phyloP scores from a whole-genome alignment of 2,329 filamentous ascomycete species.

The Trichoderma polysporum region DNA sequence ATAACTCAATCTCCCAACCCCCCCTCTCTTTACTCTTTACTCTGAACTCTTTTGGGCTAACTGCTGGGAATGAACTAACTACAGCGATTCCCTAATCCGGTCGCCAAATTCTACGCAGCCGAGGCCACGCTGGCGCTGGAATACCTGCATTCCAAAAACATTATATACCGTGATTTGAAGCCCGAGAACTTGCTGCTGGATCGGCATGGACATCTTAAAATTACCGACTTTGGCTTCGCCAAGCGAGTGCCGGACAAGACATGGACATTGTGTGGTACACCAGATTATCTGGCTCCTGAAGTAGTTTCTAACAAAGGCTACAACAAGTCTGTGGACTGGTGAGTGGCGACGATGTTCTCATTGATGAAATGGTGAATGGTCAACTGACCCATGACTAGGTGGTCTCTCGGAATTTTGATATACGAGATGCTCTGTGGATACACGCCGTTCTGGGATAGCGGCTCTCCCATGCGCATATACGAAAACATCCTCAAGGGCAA shows the following conservation, averaged over 20 bases:
- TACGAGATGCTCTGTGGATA: slow-evolving; percentile 99
- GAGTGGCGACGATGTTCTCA: slow-evolving; percentile 41
- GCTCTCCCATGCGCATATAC: slow-evolving; percentile 98
- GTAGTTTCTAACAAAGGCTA: slow-evolving; percentile 99
- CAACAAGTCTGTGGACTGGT: slow-evolving; percentile 99
- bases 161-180: slow-evolving; percentile 97
- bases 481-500: slow-evolving; percentile 96
- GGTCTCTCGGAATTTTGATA: slow-evolving; percentile 96
- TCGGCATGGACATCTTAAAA: slow-evolving; percentile 91
- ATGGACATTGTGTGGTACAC: slow-evolving; percentile 96
- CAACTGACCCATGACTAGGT: slow-evolving; percentile 59
- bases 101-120: slow-evolving; percentile 98
- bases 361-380: background rate
- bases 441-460: slow-evolving; percentile 98
- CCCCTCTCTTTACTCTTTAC: background rate
- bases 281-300: slow-evolving; percentile 95
- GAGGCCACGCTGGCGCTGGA: slow-evolving; percentile 95
- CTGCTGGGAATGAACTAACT: background rate
- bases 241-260: slow-evolving; percentile 99
- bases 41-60: background rate
- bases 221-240: slow-evolving; percentile 97
- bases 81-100: slow-evolving; percentile 95
- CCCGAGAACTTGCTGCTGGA: slow-evolving; percentile 91
- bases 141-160: slow-evolving; percentile 90
- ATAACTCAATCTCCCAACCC: too few species aligned